Base-by-base conservation (phyloP, 2,329 filamentous ascomycete species). In the Phyllosticta citrichinensis region DNA sequence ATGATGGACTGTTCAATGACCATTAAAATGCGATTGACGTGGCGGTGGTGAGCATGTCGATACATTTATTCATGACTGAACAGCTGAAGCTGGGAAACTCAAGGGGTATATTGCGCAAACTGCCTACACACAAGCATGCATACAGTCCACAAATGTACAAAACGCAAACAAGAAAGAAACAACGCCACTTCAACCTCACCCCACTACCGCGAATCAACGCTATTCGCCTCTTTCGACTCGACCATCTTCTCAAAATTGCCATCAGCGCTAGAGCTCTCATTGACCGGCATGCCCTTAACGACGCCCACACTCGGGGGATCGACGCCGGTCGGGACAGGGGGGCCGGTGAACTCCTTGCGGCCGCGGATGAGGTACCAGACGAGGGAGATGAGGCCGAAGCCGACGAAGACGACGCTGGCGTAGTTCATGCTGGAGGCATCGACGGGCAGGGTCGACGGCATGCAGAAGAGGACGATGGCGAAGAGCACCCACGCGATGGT, bases 401-500 rank as follows among this genome's bases (percentile, higher is more conserved):
- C 73, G 14, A 71, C 74, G 64, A 75, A 76, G 0, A 76, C 74
- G 2, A 74, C 74, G 52, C 67, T 70, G 1, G 73, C 73, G 59
- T 76, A 76, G 62, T 80, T 80, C 77, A 80, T 74, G 3, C 66
- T 71, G 0, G 65, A 66, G 0, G 75, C 67, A 40, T 71, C 73
- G 0, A 75, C 74, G 0, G 77, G 75, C 12, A 80, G 63, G 53
- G 71, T 74, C 24, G 78, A 74, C 0, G 79, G 88, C 86, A 92
- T 89, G 70, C 87, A 91, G 76, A 91, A 92, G 53, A 92, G 75
- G 61, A 88, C 81, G 17, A 89, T 80, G 1, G 87, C 82, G 19
- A 92, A 77, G 33, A 77, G 72, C 62, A 91, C 89, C 88, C 88
- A 92, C 50, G 77, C 73, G n/a, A 91, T 72, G 57, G 85, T 88